phyloP scores from a whole-genome alignment of 495 filamentous ascomycete species.

The Geoglossum glabrum region DNA sequence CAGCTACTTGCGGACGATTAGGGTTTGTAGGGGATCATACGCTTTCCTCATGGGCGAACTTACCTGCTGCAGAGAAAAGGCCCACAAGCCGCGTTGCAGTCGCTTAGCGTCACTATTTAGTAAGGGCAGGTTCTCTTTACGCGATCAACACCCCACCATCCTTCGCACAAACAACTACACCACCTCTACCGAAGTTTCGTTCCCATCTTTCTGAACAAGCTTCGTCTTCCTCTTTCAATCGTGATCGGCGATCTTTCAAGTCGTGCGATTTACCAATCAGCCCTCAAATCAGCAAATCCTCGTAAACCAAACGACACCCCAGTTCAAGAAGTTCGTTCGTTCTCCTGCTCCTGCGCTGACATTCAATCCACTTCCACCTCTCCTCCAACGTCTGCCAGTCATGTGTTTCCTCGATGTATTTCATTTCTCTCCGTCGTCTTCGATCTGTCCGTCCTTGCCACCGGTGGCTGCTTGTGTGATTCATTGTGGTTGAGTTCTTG shows the following conservation, averaged over 20 bases:
- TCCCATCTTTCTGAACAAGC: slow-evolving; percentile 1
- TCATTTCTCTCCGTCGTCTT: slow-evolving; percentile 1
- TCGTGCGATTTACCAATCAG: neutral
- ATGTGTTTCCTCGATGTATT: slow-evolving; percentile 3
- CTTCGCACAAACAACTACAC: neutral
- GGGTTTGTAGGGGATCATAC: neutral
- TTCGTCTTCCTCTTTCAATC: neutral
- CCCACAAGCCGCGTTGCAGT: neutral
- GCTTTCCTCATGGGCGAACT: neutral
- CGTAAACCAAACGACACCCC: neutral
- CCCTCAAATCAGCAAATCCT: neutral
- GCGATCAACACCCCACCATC: neutral
- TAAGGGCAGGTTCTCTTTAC: neutral
- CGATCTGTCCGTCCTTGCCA: slow-evolving; percentile 2
- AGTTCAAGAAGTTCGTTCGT: slow-evolving; percentile 6
- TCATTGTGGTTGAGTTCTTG: slow-evolving; percentile 5
- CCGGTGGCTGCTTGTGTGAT: neutral
- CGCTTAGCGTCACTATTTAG: slow-evolving; percentile 1
- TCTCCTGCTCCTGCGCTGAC: slow-evolving; percentile 6
- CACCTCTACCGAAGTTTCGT: neutral
- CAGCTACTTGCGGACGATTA: neutral
- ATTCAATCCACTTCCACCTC: slow-evolving; percentile 4
- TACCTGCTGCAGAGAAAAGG: neutral
- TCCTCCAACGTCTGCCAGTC: slow-evolving; percentile 2
- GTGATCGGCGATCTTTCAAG: neutral